phyloP scores from a whole-genome alignment of 1,139 yeast species.

The Geotrichum bryndzae region DNA sequence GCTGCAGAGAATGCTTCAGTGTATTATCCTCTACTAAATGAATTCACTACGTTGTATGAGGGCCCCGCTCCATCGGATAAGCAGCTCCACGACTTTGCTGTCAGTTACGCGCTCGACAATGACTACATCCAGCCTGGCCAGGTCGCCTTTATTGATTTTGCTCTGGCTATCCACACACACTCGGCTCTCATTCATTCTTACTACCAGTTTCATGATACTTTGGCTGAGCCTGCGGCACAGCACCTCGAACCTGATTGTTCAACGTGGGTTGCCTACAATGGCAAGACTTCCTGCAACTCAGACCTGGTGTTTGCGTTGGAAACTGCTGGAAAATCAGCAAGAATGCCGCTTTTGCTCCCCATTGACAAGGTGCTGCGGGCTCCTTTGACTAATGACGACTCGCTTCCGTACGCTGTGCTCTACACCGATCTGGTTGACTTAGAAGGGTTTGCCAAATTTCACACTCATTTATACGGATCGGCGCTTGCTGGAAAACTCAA shows the following conservation, averaged over 20 bases:
- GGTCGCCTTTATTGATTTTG: slow-evolving; percentile 43
- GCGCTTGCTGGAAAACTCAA: slow-evolving; percentile 62
- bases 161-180: slow-evolving; percentile 47
- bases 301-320: slow-evolving; percentile 67
- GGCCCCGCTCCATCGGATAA: slow-evolving; percentile 34
- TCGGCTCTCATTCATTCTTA: slow-evolving; percentile 65
- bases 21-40: slow-evolving; percentile 44
- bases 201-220: slow-evolving; percentile 45
- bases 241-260: slow-evolving; percentile 25
- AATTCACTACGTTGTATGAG: slow-evolving; percentile 35
- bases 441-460: slow-evolving; percentile 49
- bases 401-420: slow-evolving; percentile 41
- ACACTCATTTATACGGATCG: slow-evolving; percentile 52
- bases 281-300: slow-evolving; percentile 52
- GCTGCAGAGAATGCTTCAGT: slow-evolving; percentile 46
- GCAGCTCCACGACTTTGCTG: slow-evolving; percentile 38
- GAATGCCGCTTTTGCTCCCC: slow-evolving; percentile 34
- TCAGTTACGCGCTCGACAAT: slow-evolving; percentile 31
- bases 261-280: slow-evolving; percentile 49
- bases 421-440: slow-evolving; percentile 47
- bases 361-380: slow-evolving; percentile 60
- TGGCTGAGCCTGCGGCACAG: slow-evolving; percentile 21
- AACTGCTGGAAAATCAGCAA: slow-evolving; percentile 30
- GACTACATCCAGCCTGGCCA: slow-evolving; percentile 24
- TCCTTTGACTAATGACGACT: slow-evolving; percentile 26